phyloP scores from a whole-genome alignment of 495 filamentous ascomycete species.

The Poronia punctata region DNA sequence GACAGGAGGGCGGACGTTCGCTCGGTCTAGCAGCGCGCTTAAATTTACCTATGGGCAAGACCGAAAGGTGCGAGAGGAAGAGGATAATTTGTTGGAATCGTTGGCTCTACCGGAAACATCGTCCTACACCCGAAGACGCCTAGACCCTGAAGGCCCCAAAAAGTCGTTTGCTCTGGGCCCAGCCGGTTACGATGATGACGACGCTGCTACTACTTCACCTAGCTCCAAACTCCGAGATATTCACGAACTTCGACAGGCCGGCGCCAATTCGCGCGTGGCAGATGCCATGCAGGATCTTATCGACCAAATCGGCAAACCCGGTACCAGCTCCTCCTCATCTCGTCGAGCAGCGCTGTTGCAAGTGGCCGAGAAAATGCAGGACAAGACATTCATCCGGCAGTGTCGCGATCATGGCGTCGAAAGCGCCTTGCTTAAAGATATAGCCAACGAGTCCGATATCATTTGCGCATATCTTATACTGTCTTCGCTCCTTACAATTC shows the following conservation, averaged over 20 bases:
- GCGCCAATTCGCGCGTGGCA: slow-evolving; percentile 73
- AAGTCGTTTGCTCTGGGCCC: slow-evolving; percentile 20
- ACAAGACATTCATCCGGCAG: slow-evolving; percentile 58
- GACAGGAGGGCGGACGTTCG: slow-evolving; percentile 17
- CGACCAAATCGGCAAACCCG: slow-evolving; percentile 66
- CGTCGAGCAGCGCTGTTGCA: slow-evolving; percentile 52
- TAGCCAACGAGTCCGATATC: slow-evolving; percentile 46
- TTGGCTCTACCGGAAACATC: slow-evolving; percentile 16
- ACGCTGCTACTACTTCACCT: slow-evolving; percentile 58
- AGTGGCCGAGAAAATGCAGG: slow-evolving; percentile 63
- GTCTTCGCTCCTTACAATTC: slow-evolving; percentile 48
- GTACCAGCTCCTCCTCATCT: slow-evolving; percentile 39
- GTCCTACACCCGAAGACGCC: slow-evolving; percentile 28
- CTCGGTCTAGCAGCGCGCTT: slow-evolving; percentile 24
- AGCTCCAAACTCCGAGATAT: slow-evolving; percentile 49
- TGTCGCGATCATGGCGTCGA: slow-evolving; percentile 73
- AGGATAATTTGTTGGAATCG: slow-evolving; percentile 25
- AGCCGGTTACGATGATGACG: slow-evolving; percentile 41
- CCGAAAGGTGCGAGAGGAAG: slow-evolving; percentile 39
- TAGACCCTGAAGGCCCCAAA: slow-evolving; percentile 32
- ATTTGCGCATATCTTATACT: slow-evolving; percentile 54
- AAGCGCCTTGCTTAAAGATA: slow-evolving; percentile 51
- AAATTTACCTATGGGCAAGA: slow-evolving; percentile 46
- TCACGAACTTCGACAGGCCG: slow-evolving; percentile 83
- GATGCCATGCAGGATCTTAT: slow-evolving; percentile 76